Evolutionary conservation across 345 rosid genomes (phyloP).

Genomic region (Salix viminalis): DNA sequence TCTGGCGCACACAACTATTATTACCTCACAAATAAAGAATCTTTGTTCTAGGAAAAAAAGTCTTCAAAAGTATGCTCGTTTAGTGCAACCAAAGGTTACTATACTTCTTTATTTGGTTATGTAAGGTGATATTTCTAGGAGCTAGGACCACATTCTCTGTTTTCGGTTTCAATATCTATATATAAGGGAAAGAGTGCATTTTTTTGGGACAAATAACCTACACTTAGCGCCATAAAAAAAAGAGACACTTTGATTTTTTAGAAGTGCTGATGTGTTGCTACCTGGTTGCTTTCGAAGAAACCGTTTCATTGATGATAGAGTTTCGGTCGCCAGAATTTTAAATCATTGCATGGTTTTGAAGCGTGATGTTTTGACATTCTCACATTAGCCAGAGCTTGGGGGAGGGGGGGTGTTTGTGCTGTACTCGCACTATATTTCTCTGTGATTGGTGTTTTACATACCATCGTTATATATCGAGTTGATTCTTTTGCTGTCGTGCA

Average conservation of each 20-base stretch:
- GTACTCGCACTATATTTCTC: neutral
- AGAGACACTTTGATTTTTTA: neutral
- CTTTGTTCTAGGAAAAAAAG: conserved; percentile 36
- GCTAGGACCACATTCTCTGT: conserved; percentile 33
- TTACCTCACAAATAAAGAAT: conserved; percentile 14
- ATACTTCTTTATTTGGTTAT: conserved; percentile 19
- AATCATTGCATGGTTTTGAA: neutral
- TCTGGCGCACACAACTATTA: neutral
- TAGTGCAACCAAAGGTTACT: conserved; percentile 47
- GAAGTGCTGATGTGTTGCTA: neutral
- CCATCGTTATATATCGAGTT: neutral
- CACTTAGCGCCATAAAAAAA: neutral
- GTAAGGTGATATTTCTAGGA: conserved; percentile 19
- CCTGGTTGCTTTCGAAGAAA: neutral
- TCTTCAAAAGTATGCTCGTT: conserved; percentile 32
- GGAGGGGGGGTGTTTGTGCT: neutral
- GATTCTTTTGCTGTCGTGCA: neutral
- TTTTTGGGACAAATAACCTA: neutral
- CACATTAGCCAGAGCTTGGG: neutral
- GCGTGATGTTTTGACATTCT: neutral
- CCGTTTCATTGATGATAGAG: neutral
- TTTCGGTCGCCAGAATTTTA: neutral
- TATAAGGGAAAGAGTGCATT: neutral
- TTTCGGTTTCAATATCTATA: neutral
- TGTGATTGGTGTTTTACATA: neutral